Conservation (phyloP, 1,139 yeast genomes). For the Saccharomyces pastorianus region DNA sequence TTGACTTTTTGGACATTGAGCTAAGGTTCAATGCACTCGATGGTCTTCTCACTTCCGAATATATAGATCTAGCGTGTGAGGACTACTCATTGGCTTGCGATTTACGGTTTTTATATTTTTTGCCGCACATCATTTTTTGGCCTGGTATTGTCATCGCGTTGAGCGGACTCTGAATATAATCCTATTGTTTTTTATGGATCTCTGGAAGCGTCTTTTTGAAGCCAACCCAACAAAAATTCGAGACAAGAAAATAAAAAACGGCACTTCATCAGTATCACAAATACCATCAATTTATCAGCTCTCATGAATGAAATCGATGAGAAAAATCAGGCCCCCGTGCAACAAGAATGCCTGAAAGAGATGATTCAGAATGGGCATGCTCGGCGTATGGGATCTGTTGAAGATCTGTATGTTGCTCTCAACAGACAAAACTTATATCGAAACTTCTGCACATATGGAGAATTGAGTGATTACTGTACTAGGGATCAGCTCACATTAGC, state of each 20-base stretch:
- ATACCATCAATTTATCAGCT: background rate
- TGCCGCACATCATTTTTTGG: background rate
- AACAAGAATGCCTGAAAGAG: background rate
- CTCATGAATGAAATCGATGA: background rate
- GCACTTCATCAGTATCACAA: background rate
- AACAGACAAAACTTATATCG: conserved; percentile 10
- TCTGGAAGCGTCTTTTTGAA: background rate
- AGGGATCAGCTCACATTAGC: conserved; percentile 7
- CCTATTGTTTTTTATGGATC: background rate
- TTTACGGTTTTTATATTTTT: background rate
- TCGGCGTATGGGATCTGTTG: conserved; percentile 9
- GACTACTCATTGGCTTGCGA: background rate
- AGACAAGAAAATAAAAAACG: background rate
- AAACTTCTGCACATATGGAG: conserved; percentile 7
- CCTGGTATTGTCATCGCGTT: background rate
- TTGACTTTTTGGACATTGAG: background rate
- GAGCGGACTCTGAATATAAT: background rate
- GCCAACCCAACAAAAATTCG: background rate
- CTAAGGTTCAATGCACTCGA: background rate
- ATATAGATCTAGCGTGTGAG: background rate
- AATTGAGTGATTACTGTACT: conserved; percentile 4
- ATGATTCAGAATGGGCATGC: conserved; percentile 8
- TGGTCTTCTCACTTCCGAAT: background rate
- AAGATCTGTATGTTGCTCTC: conserved; percentile 6
- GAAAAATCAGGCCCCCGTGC: background rate